Conservation (phyloP, 2,329 filamentous ascomycete genomes). For the Hysterium pulicare region DNA sequence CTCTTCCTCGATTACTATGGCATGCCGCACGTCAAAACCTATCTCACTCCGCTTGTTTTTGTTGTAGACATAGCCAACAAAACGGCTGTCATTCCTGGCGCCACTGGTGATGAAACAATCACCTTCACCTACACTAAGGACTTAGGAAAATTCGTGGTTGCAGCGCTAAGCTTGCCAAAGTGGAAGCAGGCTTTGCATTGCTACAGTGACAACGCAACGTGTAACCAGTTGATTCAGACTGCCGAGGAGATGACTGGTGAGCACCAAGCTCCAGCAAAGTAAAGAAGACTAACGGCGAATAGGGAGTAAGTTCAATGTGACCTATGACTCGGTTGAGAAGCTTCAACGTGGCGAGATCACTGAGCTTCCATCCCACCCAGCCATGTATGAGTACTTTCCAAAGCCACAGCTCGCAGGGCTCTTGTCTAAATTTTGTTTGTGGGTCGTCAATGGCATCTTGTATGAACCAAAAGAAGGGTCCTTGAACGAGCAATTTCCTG, state of each 20-base stretch:
- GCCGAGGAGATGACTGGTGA: background rate
- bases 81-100: background rate
- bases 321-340: slow-evolving; percentile 1
- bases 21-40: slow-evolving; percentile 18
- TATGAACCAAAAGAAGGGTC: slow-evolving; percentile 7
- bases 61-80: slow-evolving; percentile 10
- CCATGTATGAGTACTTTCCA: slow-evolving; percentile 14
- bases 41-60: slow-evolving; percentile 13
- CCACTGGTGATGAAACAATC: background rate
- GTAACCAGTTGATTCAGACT: background rate
- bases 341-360: slow-evolving; percentile 2
- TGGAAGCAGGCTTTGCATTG: background rate
- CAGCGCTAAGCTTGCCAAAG: background rate
- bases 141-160: slow-evolving; percentile 2
- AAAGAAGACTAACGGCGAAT: background rate
- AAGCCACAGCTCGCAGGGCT: slow-evolving; percentile 12
- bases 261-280: background rate
- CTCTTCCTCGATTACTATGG: slow-evolving; percentile 32
- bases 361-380: slow-evolving; percentile 4
- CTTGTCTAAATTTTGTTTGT: slow-evolving; percentile 13
- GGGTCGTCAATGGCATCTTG: slow-evolving; percentile 8
- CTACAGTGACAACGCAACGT: background rate
- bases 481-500: slow-evolving; percentile 17
- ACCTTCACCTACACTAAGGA: background rate
- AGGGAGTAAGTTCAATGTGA: slow-evolving; percentile 2